Percentiles rank a stretch among this genome's conserved stretches.
phyloP scores from a whole-genome alignment of 441 rosid species.

The Populus tomentosa region DNA sequence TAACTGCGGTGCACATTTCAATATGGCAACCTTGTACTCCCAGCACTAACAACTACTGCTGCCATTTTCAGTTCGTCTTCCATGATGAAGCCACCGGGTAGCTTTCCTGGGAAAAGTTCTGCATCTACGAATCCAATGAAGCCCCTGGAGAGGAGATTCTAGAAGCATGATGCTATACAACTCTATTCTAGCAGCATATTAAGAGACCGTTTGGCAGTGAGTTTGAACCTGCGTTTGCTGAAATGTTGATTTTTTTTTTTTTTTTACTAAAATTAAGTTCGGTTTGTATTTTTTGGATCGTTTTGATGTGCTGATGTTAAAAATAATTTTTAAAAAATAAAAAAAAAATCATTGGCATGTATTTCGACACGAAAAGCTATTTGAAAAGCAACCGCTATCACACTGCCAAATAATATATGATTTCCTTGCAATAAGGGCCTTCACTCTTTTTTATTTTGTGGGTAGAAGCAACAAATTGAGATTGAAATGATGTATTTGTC shows the following conservation, averaged over 20 bases:
- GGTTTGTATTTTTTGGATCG: too few species aligned
- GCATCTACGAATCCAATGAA: conserved; percentile 36
- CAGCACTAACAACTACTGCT: not conserved
- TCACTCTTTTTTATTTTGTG: not conserved
- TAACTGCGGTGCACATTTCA: not conserved
- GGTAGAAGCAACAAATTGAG: not conserved
- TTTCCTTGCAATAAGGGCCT: not conserved
- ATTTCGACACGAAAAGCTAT: too few species aligned
- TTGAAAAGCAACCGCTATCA: too few species aligned
- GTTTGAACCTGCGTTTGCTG: too few species aligned
- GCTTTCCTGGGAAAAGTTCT: conserved; percentile 22
- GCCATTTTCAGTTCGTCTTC: conserved; percentile 28
- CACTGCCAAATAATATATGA: too few species aligned
- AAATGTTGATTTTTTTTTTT: too few species aligned
- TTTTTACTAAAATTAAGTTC: too few species aligned
- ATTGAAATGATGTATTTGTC: not conserved
- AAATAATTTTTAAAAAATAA: too few species aligned
- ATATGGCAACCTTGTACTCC: not conserved
- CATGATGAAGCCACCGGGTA: conserved; percentile 14
- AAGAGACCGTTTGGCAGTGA: too few species aligned
- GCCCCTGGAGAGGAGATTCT: conserved; percentile 33
- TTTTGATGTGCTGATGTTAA: too few species aligned
- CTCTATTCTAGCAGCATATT: not conserved
- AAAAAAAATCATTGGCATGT: too few species aligned
- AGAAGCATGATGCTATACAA: conserved; percentile 9